Evolutionary conservation across 2,329 filamentous ascomycete genomes (phyloP), one percentile per base, ranked within the genome.

Genomic region (Penicillium sp.): DNA sequence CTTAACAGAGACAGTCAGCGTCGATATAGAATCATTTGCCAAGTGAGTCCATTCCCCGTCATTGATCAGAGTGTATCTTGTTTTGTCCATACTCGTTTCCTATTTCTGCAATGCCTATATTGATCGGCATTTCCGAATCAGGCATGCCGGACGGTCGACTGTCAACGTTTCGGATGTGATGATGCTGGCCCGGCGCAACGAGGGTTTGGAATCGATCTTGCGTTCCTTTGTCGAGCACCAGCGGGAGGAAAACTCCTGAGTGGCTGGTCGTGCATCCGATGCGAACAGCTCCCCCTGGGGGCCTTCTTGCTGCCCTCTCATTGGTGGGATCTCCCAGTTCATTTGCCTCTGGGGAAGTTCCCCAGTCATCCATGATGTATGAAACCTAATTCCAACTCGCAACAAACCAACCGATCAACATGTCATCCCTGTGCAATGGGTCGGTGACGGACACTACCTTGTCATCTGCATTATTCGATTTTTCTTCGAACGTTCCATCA

Each of bases 131-230:
- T 44, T 55, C 73, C 61, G 50, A 74, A 76, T 51, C 37, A 80
- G 79, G 35, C 92, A 98, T 65, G 90, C 85, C 8, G 84, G 85
- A 1, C 77, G 90, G 16, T 79, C 77, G 2, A 89, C 82, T 0
- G 76, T 98, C 49, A 86, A 81, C 25, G 84, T 83, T 0, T 84
- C 89, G 35, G 92, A 98, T 59, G 89, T 96, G 9, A 69, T 96
- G 54, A 75, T 98, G 6, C 76, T 98, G 18, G 82, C 86, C 16
- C 74, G 92, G 44, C 80, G 90, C 42, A 98, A 96, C 54, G 84
- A 89, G 39, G 87, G 88, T 12, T 66, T 98, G 13, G 80, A 89
- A 51, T 74, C 74, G 11, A 79, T 96, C 22, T 74, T 98, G 57
- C 56, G 54, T 8, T 53, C 60, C 4, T 68, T 63, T 34, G 44